phyloP scores from a whole-genome alignment of 441 rosid species.

The Mallotus japonicus region DNA sequence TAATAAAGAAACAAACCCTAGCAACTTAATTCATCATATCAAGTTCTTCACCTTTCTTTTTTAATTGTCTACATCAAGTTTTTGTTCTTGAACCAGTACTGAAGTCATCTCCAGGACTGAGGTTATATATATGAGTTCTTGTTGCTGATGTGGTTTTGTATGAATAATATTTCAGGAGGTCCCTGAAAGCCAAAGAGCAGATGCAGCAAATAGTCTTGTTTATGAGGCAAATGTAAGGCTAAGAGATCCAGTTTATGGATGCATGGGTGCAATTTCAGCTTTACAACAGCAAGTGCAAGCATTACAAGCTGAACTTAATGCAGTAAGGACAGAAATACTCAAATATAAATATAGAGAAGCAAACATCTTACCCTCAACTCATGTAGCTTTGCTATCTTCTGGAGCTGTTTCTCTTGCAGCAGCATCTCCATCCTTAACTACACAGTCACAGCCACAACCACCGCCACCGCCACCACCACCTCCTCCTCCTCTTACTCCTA shows the following conservation, averaged over 20 bases:
- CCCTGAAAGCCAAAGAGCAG: constrained; percentile 86
- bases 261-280: constrained; percentile 83
- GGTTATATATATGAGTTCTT: neutral
- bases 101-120: neutral
- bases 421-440: constrained; percentile 34
- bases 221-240: constrained; percentile 91
- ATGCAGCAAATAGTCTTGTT: constrained; percentile 87
- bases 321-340: constrained; percentile 69
- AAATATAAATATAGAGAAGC: constrained; percentile 63
- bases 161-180: constrained; percentile 57
- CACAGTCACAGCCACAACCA: constrained; percentile 25
- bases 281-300: constrained; percentile 83
- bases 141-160: neutral
- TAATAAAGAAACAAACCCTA: neutral
- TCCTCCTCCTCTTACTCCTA: constrained; percentile 34
- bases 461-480: constrained; percentile 36
- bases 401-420: constrained; percentile 53
- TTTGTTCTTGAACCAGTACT: neutral
- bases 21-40: neutral
- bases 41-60: neutral
- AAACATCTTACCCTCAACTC: constrained; percentile 40
- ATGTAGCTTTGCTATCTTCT: constrained; percentile 51
- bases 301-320: constrained; percentile 85
- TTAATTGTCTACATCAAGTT: neutral
- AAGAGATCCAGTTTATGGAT: constrained; percentile 87